phyloP scores from a whole-genome alignment of 768 basidiomycete species.

The Pleurotus pulmonarius region DNA sequence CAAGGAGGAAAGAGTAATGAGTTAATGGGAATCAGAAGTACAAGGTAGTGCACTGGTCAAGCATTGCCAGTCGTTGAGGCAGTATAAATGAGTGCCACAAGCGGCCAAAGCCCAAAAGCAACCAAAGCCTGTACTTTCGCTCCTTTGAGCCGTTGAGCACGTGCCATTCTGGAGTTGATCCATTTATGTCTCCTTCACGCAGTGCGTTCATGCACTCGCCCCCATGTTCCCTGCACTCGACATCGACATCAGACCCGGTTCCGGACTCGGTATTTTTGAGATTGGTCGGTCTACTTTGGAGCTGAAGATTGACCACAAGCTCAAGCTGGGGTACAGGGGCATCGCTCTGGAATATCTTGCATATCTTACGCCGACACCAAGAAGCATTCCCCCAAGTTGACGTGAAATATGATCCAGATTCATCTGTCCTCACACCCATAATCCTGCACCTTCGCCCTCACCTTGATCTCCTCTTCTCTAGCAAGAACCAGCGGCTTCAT shows the following conservation, averaged over 20 bases:
- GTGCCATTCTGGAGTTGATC: neutral
- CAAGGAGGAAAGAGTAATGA: no score
- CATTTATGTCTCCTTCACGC: conserved; percentile 1
- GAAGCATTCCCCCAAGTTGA: conserved; percentile 79
- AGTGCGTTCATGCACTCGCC: neutral
- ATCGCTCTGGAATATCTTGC: conserved; percentile 76
- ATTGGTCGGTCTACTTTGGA: conserved; percentile 41
- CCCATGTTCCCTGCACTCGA: conserved; percentile 68
- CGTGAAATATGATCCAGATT: conserved; percentile 76
- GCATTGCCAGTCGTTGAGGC: no score
- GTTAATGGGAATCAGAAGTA: no score
- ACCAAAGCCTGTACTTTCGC: no score
- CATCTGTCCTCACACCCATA: conserved; percentile 66
- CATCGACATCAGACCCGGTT: conserved; percentile 71
- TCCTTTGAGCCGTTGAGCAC: no score
- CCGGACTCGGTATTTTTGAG: conserved; percentile 75
- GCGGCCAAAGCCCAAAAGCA: no score
- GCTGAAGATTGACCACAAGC: conserved; percentile 3
- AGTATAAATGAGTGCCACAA: no score
- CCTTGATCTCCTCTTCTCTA: conserved; percentile 82
- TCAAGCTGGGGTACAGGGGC: conserved; percentile 41
- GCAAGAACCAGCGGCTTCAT: conserved; percentile 72
- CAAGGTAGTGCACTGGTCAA: neutral
- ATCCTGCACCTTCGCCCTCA: conserved; percentile 79
- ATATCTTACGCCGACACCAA: conserved; percentile 59